These are phyloP conservation scores for Verruconis gallopava DNA, from an alignment of 2,329 filamentous ascomycete species.

Conservation along the genomic window DNA sequence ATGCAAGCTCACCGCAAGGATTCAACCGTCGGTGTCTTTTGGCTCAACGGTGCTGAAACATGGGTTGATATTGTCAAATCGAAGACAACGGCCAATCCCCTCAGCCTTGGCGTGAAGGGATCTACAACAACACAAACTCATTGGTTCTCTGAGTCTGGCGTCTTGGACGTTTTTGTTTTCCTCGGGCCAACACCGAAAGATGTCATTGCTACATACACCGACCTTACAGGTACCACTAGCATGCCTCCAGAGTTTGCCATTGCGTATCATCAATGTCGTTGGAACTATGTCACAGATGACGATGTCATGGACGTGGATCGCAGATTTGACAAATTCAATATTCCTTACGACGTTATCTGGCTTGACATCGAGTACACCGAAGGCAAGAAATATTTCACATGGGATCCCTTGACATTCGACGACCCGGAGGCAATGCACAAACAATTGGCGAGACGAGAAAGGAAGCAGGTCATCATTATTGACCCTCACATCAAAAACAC, in stretches of 20 bases:
- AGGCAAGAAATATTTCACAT: constrained; percentile 96
- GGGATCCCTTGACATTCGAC: constrained; percentile 78
- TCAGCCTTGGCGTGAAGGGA: constrained; percentile 55
- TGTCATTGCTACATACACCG: constrained; percentile 68
- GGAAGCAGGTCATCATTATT: constrained; percentile 88
- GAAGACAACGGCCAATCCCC: constrained; percentile 59
- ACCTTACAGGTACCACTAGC: constrained; percentile 82
- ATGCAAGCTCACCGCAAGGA: constrained; percentile 95
- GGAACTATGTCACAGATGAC: constrained; percentile 97
- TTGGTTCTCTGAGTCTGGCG: constrained; percentile 88
- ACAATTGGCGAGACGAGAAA: constrained; percentile 69
- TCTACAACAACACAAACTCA: constrained; percentile 77
- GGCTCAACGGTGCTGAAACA: constrained; percentile 93
- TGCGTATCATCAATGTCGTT: constrained; percentile 93
- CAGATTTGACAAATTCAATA: constrained; percentile 89
- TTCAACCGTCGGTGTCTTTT: constrained; percentile 91
- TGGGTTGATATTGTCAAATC: constrained; percentile 91
- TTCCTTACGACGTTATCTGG: constrained; percentile 98
- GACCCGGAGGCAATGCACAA: constrained; percentile 80
- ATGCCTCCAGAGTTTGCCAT: constrained; percentile 87
- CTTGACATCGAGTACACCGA: constrained; percentile 97
- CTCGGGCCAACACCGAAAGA: constrained; percentile 77
- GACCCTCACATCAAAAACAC: constrained; percentile 97
- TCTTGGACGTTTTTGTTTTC: constrained; percentile 89
- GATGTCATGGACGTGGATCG: constrained; percentile 94